Percentiles rank a stretch among this genome's conserved stretches.
Conservation (phyloP, 306 rosid genomes). For the Gynostemma pentaphyllum region DNA sequence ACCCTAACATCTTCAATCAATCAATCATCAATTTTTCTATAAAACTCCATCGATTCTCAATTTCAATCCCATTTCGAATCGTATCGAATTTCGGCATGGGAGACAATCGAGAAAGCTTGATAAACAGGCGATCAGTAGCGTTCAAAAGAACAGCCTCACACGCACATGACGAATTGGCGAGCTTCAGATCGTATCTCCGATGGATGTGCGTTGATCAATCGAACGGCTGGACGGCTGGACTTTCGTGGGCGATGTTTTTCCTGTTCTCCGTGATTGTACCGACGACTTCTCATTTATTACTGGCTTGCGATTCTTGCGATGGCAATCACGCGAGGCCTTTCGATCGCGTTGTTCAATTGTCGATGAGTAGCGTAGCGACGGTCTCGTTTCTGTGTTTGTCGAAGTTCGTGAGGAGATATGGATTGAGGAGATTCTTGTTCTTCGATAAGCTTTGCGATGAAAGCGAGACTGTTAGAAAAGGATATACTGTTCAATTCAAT, state of each 20-base stretch:
- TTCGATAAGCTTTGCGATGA: slow-evolving; percentile 71
- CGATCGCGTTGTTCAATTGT: slow-evolving; percentile 61
- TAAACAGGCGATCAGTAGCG: slow-evolving; percentile 9
- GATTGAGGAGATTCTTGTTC: slow-evolving; percentile 67
- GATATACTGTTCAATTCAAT: slow-evolving; percentile 58
- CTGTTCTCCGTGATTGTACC: slow-evolving; percentile 50
- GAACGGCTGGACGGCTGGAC: slow-evolving; percentile 27
- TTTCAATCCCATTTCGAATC: too few relatives aligned
- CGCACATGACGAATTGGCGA: slow-evolving; percentile 55
- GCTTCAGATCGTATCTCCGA: slow-evolving; percentile 59
- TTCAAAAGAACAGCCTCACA: slow-evolving; percentile 34
- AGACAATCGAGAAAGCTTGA: slow-evolving; percentile 20
- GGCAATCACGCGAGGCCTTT: slow-evolving; percentile 49
- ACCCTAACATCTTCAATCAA: background rate
- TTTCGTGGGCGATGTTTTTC: slow-evolving; percentile 64
- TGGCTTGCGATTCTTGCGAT: slow-evolving; percentile 59
- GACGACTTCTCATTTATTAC: slow-evolving; percentile 45
- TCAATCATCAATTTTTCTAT: background rate
- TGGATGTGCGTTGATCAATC: slow-evolving; percentile 99
- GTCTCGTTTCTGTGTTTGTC: slow-evolving; percentile 66
- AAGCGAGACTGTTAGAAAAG: slow-evolving; percentile 54
- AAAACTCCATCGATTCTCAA: too few relatives aligned
- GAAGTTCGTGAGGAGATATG: slow-evolving; percentile 39
- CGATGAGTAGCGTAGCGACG: slow-evolving; percentile 47
- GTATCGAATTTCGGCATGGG: slow-evolving; percentile 19